Conservation (phyloP, 1,284 basidiomycete genomes). For the Rhodotorula sp. region DNA sequence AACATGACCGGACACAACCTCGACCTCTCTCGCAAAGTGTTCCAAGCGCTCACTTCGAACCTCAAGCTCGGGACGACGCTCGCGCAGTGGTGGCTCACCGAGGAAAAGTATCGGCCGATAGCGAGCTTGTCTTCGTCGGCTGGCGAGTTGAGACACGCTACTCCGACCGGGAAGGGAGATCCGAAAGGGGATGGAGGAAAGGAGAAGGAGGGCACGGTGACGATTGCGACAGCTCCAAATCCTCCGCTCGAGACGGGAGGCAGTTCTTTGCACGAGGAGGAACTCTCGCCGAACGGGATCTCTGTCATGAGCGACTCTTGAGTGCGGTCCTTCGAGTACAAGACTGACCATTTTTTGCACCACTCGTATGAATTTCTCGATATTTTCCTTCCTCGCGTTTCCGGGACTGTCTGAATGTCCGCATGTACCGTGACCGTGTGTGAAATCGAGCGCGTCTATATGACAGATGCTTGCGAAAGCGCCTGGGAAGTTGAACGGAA, state of each 20-base stretch:
- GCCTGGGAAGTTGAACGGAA: too few relatives aligned
- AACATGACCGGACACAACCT: slow-evolving; percentile 20
- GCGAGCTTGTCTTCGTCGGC: not conserved
- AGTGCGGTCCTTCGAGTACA: too few relatives aligned
- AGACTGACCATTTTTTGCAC: too few relatives aligned
- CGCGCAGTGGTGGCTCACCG: slow-evolving; percentile 24
- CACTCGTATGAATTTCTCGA: too few relatives aligned
- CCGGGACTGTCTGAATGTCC: too few relatives aligned
- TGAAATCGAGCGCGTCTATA: too few relatives aligned
- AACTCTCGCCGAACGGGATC: not conserved
- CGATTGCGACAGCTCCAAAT: not conserved
- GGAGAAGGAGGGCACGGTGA: not conserved
- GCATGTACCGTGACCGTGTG: too few relatives aligned
- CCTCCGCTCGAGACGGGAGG: not conserved
- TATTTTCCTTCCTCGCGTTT: too few relatives aligned
- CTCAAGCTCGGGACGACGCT: slow-evolving; percentile 27
- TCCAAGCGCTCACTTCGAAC: slow-evolving; percentile 15
- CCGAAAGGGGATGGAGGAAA: not conserved
- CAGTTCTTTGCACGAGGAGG: not conserved
- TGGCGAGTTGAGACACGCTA: not conserved
- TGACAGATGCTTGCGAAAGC: too few relatives aligned
- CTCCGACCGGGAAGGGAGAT: not conserved
- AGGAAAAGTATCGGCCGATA: not conserved
- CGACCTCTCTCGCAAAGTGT: slow-evolving; percentile 1
- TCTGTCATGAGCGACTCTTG: not conserved